Evolutionary conservation across 768 basidiomycete species (phyloP).

Genomic region (Sistotremastrum niveocremeum): DNA sequence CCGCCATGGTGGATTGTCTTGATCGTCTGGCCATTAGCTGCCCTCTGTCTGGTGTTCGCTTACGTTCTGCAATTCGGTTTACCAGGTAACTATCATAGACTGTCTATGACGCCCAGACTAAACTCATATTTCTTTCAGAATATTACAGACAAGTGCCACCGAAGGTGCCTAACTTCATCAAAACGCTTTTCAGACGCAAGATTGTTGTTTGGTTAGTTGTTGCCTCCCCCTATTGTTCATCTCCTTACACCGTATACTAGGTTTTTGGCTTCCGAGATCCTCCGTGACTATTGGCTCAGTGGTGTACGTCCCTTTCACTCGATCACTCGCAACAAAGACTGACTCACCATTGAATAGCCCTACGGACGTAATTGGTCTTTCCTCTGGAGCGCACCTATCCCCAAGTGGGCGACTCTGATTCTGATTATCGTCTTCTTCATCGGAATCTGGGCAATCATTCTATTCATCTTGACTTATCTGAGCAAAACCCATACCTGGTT

Average conservation of each 20-base stretch:
- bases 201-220: constrained; percentile 63
- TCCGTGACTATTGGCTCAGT: constrained; percentile 88
- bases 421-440: constrained; percentile 79
- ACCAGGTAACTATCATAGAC: constrained; percentile 41
- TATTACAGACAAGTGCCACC: constrained; percentile 90
- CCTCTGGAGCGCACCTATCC: constrained; percentile 75
- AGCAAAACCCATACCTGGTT: constrained; percentile 95
- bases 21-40: constrained; percentile 69
- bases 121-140: constrained; percentile 28
- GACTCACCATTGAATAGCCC: constrained; percentile 30
- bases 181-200: constrained; percentile 79
- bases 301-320: constrained; percentile 37
- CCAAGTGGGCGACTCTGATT: constrained; percentile 71
- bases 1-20: constrained; percentile 80
- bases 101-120: background rate
- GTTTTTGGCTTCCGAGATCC: constrained; percentile 83
- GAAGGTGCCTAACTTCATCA: constrained; percentile 86
- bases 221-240: background rate
- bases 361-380: constrained; percentile 94
- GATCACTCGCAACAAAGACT: background rate
- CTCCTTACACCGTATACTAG: constrained; percentile 10
- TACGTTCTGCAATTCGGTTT: constrained; percentile 79
- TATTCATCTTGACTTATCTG: constrained; percentile 67
- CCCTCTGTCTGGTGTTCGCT: constrained; percentile 61
- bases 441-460: constrained; percentile 66